These are phyloP conservation scores for Ambrosia trifida DNA, from an alignment of 129 eudicot genomes.

Conservation along the genomic window DNA sequence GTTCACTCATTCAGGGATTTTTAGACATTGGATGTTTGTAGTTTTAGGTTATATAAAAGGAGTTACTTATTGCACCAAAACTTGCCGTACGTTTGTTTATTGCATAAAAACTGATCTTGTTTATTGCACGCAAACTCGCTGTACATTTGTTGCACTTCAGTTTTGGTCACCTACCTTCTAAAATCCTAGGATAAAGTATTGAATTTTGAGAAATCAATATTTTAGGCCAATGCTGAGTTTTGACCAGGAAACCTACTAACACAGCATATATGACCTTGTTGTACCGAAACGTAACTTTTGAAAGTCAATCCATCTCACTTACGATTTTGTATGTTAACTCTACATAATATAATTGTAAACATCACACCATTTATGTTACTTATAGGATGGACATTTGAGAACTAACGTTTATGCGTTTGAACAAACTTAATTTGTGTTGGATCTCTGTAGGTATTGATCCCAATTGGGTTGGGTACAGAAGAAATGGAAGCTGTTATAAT, in stretches of 20 bases:
- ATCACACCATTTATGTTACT: neutral
- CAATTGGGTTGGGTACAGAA: slow-evolving; percentile 91
- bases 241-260: no score
- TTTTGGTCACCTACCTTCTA: neutral
- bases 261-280: neutral
- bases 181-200: neutral
- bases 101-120: neutral
- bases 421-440: slow-evolving; percentile 2
- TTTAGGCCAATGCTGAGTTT: neutral
- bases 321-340: neutral
- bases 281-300: neutral
- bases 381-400: slow-evolving; percentile 11
- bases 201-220: no score
- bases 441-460: slow-evolving; percentile 69
- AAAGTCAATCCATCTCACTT: neutral
- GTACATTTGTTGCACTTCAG: neutral
- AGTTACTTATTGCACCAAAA: neutral
- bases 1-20: neutral
- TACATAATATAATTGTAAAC: neutral
- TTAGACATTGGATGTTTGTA: neutral
- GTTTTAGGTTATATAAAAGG: neutral
- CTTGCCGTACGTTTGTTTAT: neutral
- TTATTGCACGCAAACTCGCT: neutral
- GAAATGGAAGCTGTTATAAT: slow-evolving; percentile 93
- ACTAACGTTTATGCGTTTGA: neutral